A percentile compares a stretch with the other conserved stretches of the same genome.
These are phyloP conservation scores for Neurospora tetrasperma DNA, from an alignment of 495 filamentous ascomycete genomes.

Conservation along the genomic window DNA sequence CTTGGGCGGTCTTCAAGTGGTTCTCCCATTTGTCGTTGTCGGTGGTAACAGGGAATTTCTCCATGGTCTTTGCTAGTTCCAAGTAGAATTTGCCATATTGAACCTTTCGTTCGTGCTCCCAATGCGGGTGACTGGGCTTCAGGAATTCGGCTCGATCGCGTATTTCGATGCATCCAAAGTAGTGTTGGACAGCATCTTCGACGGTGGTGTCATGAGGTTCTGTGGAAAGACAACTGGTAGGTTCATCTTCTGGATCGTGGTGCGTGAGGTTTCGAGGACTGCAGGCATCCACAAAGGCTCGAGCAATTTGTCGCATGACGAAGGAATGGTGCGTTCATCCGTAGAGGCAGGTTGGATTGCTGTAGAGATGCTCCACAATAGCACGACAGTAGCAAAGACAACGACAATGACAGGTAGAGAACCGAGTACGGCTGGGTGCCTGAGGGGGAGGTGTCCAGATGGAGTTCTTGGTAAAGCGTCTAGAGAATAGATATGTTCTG, in stretches of 20 bases:
- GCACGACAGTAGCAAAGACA: neutral
- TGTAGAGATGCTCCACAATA: neutral
- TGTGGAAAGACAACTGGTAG: constrained; percentile 4
- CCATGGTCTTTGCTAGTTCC: neutral
- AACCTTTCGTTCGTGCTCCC: constrained; percentile 8
- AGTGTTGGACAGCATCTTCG: constrained; percentile 23
- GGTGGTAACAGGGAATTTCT: neutral
- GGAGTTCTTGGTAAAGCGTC: neutral
- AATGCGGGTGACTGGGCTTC: constrained; percentile 2
- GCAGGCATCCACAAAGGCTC: neutral
- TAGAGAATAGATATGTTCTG: neutral
- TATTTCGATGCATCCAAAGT: constrained; percentile 24
- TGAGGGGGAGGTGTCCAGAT: neutral
- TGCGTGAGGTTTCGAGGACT: neutral
- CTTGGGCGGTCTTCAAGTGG: neutral
- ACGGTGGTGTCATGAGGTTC: constrained; percentile 7
- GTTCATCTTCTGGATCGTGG: constrained; percentile 1
- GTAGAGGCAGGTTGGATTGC: neutral
- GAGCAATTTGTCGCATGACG: neutral
- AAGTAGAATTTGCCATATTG: neutral
- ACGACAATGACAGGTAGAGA: neutral
- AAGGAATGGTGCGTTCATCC: neutral
- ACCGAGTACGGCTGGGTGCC: neutral
- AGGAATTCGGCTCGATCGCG: constrained; percentile 14
- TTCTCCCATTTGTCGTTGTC: neutral